Base-by-base conservation (phyloP, 1,139 yeast species). In the Yamadazyma jaroonii region DNA sequence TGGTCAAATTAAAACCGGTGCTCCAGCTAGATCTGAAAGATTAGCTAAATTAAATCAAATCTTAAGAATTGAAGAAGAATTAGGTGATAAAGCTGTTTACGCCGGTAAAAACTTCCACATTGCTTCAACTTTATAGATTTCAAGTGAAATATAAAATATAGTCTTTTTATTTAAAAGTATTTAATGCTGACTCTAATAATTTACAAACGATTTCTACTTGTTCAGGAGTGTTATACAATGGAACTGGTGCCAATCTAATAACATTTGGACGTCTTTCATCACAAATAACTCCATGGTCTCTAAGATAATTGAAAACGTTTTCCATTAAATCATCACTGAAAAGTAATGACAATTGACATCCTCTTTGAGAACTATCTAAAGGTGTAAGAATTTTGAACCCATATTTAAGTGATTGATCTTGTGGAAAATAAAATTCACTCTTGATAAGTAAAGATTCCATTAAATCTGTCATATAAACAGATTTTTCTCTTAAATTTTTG, bases 21-120 rank as follows among this genome's bases (percentile, higher is more conserved):
- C 97, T 64, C 96, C 97, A 66, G 95, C 96, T 56, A 88, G 97
- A 80, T 87, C 96, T 53, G 97, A 90, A 79, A 89, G 97, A 82
- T 83, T 90, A 71, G 97, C 97, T 67, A 90, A 90, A 79, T 84
- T 84, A 72, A 85, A 85, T 83, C 95, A 89, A 79, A 84, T 90
- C 72, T 81, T 90, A 70, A 87, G 97, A 78, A 90, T 90, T 60
- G 97, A 90, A 80, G 95, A 90, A 77, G 88, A 84, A 75, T 84
- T 90, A 64, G 97, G 96, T 64, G 88, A 79, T 80, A 87, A 87
- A 78, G 96, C 96, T 52, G 64, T 87, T 67, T 90, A 79, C 76
- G 96, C 97, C 49, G 97, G 97, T 69, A 79, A 75, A 64, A 72
- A 84, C 70, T 89, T 88, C 89, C 88, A 81, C 72, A 54, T 43